phyloP scores from a whole-genome alignment of 2,329 filamentous ascomycete genomes.

The Sporothrix dimorphospora region DNA sequence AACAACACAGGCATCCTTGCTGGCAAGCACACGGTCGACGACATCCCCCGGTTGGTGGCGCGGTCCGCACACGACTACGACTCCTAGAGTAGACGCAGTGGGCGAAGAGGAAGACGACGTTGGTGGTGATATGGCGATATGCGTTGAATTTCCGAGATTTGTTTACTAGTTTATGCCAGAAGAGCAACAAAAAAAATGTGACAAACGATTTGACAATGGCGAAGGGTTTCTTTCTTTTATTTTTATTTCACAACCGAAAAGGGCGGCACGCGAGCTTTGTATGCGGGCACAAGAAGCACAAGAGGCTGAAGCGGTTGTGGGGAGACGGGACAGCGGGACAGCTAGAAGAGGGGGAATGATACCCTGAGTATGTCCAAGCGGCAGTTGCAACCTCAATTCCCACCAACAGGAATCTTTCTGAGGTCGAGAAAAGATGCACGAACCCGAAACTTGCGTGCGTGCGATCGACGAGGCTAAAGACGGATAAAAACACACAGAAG shows the following conservation, averaged over 20 bases:
- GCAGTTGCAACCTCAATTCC: constrained; percentile 1
- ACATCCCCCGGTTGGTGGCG: constrained; percentile 72
- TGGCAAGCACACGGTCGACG: constrained; percentile 74
- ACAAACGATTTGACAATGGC: background rate
- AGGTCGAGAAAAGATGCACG: background rate
- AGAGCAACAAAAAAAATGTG: background rate
- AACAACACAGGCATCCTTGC: constrained; percentile 64
- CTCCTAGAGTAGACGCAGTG: background rate
- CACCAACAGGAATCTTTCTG: background rate
- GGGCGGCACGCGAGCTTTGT: background rate
- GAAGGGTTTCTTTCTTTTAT: background rate
- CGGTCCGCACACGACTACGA: constrained; percentile 30
- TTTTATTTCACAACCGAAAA: background rate
- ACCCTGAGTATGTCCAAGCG: background rate
- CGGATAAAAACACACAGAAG: background rate
- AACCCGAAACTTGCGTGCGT: background rate
- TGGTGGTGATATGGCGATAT: background rate
- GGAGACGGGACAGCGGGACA: background rate
- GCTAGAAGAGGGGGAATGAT: background rate
- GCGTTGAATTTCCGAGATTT: background rate
- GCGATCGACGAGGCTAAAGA: background rate
- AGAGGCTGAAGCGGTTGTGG: background rate
- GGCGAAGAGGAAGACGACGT: background rate
- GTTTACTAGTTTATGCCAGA: no score
- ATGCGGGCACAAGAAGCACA: background rate